Evolutionary conservation across 139 green algal species (phyloP).

Genomic region (Chlorella sp.): DNA sequence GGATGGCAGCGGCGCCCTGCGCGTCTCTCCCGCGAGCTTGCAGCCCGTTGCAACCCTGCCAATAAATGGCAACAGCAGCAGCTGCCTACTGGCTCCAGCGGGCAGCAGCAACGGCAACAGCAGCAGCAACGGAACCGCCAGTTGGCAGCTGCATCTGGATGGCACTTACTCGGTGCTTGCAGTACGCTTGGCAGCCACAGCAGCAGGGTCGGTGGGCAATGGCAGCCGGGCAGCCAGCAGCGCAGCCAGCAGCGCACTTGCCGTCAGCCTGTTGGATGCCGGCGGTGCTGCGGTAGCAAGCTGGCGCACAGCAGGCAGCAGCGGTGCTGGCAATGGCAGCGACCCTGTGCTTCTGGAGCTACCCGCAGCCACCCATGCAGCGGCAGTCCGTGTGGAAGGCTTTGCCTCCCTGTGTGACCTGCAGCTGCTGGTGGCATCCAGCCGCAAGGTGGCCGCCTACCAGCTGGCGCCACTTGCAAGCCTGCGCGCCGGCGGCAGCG

Average conservation of each 20-base stretch:
- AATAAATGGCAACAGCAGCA: constrained; percentile 22
- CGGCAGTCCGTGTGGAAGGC: neutral
- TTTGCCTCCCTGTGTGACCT: constrained; percentile 18
- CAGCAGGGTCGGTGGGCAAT: neutral
- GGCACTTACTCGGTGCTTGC: constrained; percentile 20
- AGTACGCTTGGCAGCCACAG: neutral
- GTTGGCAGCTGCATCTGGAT: constrained; percentile 29
- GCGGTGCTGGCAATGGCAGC: neutral
- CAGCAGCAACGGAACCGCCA: neutral
- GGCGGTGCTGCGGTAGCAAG: neutral
- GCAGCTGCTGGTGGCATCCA: neutral
- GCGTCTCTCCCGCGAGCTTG: neutral
- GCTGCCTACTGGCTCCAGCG: neutral
- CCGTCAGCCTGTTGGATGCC: constrained; percentile 2
- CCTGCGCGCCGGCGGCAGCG: too few relatives aligned
- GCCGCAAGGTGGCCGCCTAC: neutral
- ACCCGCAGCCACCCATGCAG: neutral
- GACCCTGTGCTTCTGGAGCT: neutral
- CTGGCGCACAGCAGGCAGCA: neutral
- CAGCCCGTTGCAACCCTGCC: constrained; percentile 7
- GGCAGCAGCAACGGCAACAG: neutral
- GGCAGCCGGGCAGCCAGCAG: neutral
- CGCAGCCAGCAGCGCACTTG: neutral
- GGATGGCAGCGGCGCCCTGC: neutral
- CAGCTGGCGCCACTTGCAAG: neutral